These are phyloP conservation scores for Chlorencoelia australis DNA, from an alignment of 2,329 filamentous ascomycete genomes.

Conservation along the genomic window DNA sequence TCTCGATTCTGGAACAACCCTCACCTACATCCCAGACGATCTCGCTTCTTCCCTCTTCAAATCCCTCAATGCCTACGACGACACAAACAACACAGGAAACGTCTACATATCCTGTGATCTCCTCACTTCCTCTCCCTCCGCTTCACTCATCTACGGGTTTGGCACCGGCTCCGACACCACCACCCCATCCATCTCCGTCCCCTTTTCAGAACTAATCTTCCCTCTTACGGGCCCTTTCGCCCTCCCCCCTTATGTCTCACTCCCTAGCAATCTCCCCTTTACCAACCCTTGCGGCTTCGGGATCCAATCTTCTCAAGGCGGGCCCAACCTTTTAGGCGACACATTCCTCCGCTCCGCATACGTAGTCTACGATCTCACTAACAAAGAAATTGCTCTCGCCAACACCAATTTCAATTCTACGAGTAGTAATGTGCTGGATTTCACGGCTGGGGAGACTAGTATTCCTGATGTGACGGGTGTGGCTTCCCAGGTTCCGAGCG, in stretches of 20 bases:
- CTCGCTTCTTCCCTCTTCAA: conserved; percentile 34
- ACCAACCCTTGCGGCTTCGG: conserved; percentile 40
- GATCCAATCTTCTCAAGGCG: conserved; percentile 27
- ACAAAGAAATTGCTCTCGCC: conserved; percentile 38
- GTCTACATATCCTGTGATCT: conserved; percentile 31
- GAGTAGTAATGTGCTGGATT: conserved; percentile 13
- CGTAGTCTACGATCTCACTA: conserved; percentile 42
- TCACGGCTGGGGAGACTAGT: conserved; percentile 10
- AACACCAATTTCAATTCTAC: conserved; percentile 35
- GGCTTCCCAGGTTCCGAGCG: conserved; percentile 3
- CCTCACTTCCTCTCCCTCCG: conserved; percentile 26
- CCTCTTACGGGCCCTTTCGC: conserved; percentile 9
- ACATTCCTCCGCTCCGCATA: conserved; percentile 44
- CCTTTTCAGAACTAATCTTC: conserved; percentile 36
- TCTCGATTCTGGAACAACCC: conserved; percentile 55
- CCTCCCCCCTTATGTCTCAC: neutral
- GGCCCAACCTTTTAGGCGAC: conserved; percentile 33
- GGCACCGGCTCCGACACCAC: conserved; percentile 31
- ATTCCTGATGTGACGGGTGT: conserved; percentile 17
- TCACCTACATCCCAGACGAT: conserved; percentile 51
- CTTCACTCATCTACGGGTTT: conserved; percentile 38
- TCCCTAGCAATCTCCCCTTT: conserved; percentile 21
- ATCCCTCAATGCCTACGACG: conserved; percentile 31
- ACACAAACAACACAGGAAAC: conserved; percentile 7
- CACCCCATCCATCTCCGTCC: conserved; percentile 34